A percentile compares a stretch with the other conserved stretches of the same genome.
Conservation (phyloP, 2,329 filamentous ascomycete species). For the Colletotrichum cordylinicola region DNA sequence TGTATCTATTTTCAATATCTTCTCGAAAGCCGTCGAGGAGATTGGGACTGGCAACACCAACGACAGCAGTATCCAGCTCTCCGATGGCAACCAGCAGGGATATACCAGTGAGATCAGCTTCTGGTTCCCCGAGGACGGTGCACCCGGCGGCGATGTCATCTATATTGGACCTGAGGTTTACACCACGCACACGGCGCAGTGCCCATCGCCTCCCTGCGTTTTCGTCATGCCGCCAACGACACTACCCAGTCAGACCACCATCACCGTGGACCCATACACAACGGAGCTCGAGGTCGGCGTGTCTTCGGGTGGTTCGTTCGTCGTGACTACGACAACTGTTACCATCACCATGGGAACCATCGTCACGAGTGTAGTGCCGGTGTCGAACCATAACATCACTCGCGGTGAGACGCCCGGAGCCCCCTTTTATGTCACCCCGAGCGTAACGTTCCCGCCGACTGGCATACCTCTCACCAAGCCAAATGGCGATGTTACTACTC, state of each 20-base stretch:
- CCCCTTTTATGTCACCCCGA: constrained; percentile 12
- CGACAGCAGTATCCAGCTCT: constrained; percentile 15
- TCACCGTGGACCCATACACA: constrained; percentile 19
- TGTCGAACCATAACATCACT: constrained; percentile 26
- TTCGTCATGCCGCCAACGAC: constrained; percentile 28
- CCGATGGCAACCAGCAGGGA: constrained; percentile 25
- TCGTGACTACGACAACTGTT: constrained; percentile 13
- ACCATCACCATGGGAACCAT: constrained; percentile 4
- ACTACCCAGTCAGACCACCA: constrained; percentile 18
- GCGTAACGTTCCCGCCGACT: constrained; percentile 17
- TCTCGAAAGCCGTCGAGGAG: constrained; percentile 20
- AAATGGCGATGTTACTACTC: constrained; percentile 15
- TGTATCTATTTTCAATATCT: constrained; percentile 26
- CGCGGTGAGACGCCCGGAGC: background rate
- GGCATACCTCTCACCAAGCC: constrained; percentile 22
- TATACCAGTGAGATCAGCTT: constrained; percentile 30
- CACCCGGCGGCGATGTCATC: constrained; percentile 24
- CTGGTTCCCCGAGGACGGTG: constrained; percentile 28
- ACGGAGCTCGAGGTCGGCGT: constrained; percentile 26
- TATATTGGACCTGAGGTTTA: constrained; percentile 26
- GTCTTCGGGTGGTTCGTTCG: background rate
- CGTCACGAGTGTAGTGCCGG: constrained; percentile 14
- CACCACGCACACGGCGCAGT: constrained; percentile 7
- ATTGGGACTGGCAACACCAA: constrained; percentile 21
- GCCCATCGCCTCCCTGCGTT: constrained; percentile 21